A percentile compares a stretch with the other conserved stretches of the same genome.
phyloP scores from a whole-genome alignment of 129 eudicot genomes.

The Saussurea involucrata region DNA sequence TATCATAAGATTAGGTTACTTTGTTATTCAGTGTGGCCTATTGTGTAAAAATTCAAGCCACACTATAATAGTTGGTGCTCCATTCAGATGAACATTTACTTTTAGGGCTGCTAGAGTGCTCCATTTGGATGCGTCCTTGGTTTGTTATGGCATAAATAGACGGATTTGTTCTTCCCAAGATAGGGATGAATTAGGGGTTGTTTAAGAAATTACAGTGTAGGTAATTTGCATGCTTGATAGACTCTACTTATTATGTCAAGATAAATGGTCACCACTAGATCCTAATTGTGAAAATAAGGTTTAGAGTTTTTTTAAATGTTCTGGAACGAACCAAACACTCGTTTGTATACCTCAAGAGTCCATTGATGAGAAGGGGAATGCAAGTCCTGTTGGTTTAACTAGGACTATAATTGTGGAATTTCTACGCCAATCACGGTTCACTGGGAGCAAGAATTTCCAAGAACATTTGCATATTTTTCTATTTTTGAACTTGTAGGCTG shows the following conservation, averaged over 20 bases:
- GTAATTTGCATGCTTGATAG: background rate
- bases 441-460: background rate
- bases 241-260: background rate
- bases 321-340: background rate
- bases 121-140: background rate
- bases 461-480: background rate
- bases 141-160: too few relatives aligned
- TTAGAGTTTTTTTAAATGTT: background rate
- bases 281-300: background rate
- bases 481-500: background rate
- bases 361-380: background rate
- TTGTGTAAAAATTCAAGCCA: background rate
- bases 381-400: background rate
- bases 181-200: background rate
- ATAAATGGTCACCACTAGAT: background rate
- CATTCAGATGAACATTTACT: background rate
- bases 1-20: background rate
- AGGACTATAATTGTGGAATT: background rate
- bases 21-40: background rate
- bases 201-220: background rate
- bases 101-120: background rate
- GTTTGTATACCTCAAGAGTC: background rate
- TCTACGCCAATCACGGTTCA: background rate
- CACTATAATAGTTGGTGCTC: background rate
- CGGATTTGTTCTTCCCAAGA: too few relatives aligned